Evolutionary conservation across 495 filamentous ascomycete genomes (phyloP).

Genomic region (Symbiotaphrina buchneri): DNA sequence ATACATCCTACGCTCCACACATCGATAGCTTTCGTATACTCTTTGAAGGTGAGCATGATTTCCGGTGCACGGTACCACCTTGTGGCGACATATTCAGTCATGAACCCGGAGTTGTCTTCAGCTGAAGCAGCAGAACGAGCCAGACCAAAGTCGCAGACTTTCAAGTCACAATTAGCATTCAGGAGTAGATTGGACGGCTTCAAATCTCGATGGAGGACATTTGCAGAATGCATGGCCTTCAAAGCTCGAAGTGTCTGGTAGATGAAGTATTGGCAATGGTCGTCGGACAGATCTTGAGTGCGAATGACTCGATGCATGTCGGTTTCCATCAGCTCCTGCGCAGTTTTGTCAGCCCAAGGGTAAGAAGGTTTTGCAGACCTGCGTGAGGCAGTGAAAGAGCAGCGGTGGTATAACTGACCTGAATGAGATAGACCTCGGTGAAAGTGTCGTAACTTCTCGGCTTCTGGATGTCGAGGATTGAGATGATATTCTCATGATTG

Average conservation of each 20-base stretch:
- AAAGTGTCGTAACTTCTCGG: conserved; percentile 89
- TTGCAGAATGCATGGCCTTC: conserved; percentile 98
- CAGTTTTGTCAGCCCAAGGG: conserved; percentile 4
- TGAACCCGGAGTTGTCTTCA: conserved; percentile 98
- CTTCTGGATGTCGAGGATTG: conserved; percentile 97
- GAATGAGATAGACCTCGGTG: conserved; percentile 96
- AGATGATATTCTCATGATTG: conserved; percentile 99
- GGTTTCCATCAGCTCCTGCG: conserved; percentile 95
- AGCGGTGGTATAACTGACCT: conserved; percentile 28
- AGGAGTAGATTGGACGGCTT: conserved; percentile 94
- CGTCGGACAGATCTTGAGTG: conserved; percentile 94
- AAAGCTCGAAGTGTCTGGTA: conserved; percentile 96
- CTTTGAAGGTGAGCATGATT: conserved; percentile 99
- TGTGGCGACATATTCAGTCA: conserved; percentile 99
- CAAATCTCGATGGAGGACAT: conserved; percentile 90
- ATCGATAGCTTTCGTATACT: conserved; percentile 99
- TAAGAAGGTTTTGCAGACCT: not conserved
- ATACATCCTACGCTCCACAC: conserved; percentile 99
- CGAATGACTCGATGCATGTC: conserved; percentile 99
- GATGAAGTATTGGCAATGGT: conserved; percentile 99
- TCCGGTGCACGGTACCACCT: conserved; percentile 98
- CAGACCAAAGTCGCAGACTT: conserved; percentile 96
- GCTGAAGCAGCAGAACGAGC: conserved; percentile 81
- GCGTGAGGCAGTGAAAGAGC: not conserved
- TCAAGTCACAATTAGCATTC: conserved; percentile 97